Evolutionary conservation across 2,329 filamentous ascomycete species (phyloP), one percentile per base, ranked within the genome.

Genomic region (Coniochaeta sp.): DNA sequence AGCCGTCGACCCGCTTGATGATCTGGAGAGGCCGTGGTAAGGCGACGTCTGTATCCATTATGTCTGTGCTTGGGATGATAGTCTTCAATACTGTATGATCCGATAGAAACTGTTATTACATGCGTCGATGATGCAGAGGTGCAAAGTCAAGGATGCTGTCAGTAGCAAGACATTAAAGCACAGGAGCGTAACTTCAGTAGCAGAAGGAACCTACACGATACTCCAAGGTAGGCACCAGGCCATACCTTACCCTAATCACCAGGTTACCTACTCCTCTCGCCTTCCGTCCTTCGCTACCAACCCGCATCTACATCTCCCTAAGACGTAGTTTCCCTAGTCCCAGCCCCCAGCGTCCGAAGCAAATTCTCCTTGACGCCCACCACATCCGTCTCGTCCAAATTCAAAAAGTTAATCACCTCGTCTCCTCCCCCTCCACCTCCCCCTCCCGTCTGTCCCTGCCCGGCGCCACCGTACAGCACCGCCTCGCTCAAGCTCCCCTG

Each of bases 401-500:
- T 77, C 20, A 86, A 67, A 61, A 88, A 88, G n/a, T 77, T 79
- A 56, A 87, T 85, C 74, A 92, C 88, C 68, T 89, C 76, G 58
- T 95, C 89, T 65, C 91, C 87, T n/a, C n/a, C n/a, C n/a, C n/a
- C n/a, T n/a, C n/a, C n/a, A n/a, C n/a, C n/a, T n/a, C n/a, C n/a
- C n/a, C n/a, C n/a, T n/a, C n/a, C n/a, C n/a, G n/a, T n/a, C 20
- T 42, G 38, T 13, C 38, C 38, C 20, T 26, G 20, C 18, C 38
- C 38, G n/a, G n/a, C n/a, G n/a, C n/a, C n/a, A n/a, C n/a, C n/a
- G n/a, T 24, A 97, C 22, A 97, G 70, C 4, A 89, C 84, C 1
- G 83, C 74, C 58, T 97, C 92, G 1, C 89, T 88, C 48, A 90
- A 71, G 62, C 90, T 95, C 9, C 80, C 77, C 49, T 85, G 80